These are phyloP conservation scores for Saitozyma podzolica DNA, from an alignment of 768 basidiomycete genomes.

Conservation along the genomic window DNA sequence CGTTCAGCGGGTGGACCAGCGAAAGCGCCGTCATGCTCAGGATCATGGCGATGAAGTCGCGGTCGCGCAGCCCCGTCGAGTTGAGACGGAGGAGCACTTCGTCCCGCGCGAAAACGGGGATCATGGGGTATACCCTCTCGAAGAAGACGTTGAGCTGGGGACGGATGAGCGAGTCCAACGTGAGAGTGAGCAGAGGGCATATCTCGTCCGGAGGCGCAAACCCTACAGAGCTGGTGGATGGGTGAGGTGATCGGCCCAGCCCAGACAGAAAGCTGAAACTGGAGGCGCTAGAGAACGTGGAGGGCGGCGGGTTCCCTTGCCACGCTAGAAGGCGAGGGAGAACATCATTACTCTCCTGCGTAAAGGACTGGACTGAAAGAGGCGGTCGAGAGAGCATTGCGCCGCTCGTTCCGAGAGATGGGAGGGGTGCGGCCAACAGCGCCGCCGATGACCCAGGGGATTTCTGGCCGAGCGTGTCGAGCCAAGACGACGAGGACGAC, in stretches of 20 bases:
- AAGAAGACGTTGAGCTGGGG: constrained; percentile 41
- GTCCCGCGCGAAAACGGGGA: constrained; percentile 29
- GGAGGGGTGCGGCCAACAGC: too few species aligned
- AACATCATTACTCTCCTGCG: too few species aligned
- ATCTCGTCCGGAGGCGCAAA: constrained; percentile 18
- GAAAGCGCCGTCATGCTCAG: constrained; percentile 27
- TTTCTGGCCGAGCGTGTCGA: too few species aligned
- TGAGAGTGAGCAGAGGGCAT: constrained; percentile 28
- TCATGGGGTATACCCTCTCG: constrained; percentile 37
- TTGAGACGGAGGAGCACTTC: constrained; percentile 20
- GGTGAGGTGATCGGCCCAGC: neutral
- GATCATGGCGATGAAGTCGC: constrained; percentile 23
- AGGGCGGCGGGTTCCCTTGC: neutral
- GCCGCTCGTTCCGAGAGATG: too few species aligned
- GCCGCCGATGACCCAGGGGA: too few species aligned
- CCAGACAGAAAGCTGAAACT: neutral
- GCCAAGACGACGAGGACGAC: too few species aligned
- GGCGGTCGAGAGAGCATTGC: too few species aligned
- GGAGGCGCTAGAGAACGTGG: constrained; percentile 1
- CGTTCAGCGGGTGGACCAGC: constrained; percentile 33
- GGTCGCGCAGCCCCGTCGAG: constrained; percentile 12
- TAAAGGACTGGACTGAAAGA: too few species aligned
- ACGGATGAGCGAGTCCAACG: constrained; percentile 27
- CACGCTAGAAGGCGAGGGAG: constrained; percentile 26
- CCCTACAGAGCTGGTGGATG: neutral